These are phyloP conservation scores for Crithidia mellificae DNA, from an alignment of 208 protist species.

Conservation along the genomic window DNA sequence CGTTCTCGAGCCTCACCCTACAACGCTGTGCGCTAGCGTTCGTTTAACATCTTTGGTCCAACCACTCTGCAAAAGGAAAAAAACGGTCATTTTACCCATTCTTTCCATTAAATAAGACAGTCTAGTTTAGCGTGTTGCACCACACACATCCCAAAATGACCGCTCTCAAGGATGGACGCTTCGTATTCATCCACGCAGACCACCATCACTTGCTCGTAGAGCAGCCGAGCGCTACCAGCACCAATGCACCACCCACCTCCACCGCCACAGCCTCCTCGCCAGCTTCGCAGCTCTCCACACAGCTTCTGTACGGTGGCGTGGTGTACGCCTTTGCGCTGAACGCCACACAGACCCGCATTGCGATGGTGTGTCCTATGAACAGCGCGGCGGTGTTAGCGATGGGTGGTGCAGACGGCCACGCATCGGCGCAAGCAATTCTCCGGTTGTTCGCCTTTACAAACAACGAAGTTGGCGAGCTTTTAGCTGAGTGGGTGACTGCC, in stretches of 20 bases:
- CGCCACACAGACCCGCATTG: slow-evolving; percentile 27
- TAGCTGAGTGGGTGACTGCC: slow-evolving; percentile 48
- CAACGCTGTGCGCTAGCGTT: no score
- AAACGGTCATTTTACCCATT: no score
- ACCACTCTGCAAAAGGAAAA: no score
- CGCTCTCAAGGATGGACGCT: slow-evolving; percentile 25
- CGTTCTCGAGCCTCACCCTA: no score
- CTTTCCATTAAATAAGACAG: no score
- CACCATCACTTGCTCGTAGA: slow-evolving; percentile 9
- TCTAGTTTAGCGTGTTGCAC: no score
- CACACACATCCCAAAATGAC: no score
- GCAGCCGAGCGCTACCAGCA: not conserved
- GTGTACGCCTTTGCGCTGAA: slow-evolving; percentile 40
- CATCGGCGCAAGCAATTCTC: slow-evolving; percentile 12
- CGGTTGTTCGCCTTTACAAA: slow-evolving; percentile 28
- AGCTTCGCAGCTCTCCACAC: not conserved
- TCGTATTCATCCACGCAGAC: slow-evolving; percentile 31
- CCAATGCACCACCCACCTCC: not conserved
- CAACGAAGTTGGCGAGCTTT: slow-evolving; percentile 48
- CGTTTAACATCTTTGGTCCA: no score
- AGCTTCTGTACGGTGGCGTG: slow-evolving; percentile 44
- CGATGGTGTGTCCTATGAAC: slow-evolving; percentile 26
- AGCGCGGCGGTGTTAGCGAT: slow-evolving; percentile 19
- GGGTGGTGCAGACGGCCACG: not conserved
- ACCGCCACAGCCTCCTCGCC: not conserved